phyloP scores from a whole-genome alignment of 257 asterid genomes.

The Solanum chmielewskii region DNA sequence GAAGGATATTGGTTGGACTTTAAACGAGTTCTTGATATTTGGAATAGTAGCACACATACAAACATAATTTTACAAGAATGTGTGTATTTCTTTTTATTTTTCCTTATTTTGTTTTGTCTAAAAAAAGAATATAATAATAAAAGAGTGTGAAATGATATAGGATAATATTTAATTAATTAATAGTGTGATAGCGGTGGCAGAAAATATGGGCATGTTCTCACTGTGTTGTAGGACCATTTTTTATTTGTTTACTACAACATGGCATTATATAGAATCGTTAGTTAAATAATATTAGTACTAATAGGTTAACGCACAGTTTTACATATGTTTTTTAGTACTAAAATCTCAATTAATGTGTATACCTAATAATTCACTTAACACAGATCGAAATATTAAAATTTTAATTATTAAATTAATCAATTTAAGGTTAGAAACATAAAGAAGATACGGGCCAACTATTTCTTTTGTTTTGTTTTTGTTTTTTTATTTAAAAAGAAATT shows the following conservation, averaged over 20 bases:
- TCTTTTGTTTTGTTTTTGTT: too few species aligned
- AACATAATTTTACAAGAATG: not conserved
- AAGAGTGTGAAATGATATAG: not conserved
- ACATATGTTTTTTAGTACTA: not conserved
- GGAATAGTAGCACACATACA: not conserved
- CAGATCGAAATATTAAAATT: too few species aligned
- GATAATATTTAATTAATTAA: not conserved
- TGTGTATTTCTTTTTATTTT: not conserved
- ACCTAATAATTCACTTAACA: too few species aligned
- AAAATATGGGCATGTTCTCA: conserved; percentile 17
- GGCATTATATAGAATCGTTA: not conserved
- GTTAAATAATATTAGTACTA: not conserved
- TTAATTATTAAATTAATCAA: too few species aligned
- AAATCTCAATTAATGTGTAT: not conserved
- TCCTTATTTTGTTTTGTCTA: not conserved
- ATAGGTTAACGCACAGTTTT: not conserved
- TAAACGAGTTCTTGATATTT: not conserved
- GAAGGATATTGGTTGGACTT: not conserved
- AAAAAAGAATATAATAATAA: not conserved
- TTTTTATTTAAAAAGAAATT: too few species aligned
- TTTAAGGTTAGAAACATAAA: too few species aligned
- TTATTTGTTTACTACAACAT: not conserved
- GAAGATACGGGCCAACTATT: too few species aligned
- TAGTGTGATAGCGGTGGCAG: conserved; percentile 6
- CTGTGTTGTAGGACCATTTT: not conserved